A percentile compares a stretch with the other conserved stretches of the same genome.
These are phyloP conservation scores for Cladorrhinum sp. DNA, from an alignment of 2,329 filamentous ascomycete genomes.

Conservation along the genomic window DNA sequence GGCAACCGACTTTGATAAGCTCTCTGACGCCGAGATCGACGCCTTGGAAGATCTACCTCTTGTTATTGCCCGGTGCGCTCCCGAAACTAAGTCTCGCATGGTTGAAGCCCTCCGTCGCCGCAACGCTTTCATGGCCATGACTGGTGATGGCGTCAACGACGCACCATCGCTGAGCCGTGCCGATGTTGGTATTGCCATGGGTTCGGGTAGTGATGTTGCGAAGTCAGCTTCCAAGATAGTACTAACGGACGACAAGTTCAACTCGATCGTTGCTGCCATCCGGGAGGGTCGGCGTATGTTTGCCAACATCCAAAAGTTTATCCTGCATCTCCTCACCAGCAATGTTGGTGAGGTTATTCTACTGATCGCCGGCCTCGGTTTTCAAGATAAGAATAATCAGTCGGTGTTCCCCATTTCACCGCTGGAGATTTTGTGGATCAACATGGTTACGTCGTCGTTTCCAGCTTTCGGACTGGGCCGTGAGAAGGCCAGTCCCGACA, in stretches of 20 bases:
- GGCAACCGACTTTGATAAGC: conserved; percentile 73
- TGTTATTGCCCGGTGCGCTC: conserved; percentile 80
- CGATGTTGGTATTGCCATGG: conserved; percentile 88
- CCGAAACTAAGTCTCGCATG: conserved; percentile 86
- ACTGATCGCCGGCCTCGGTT: conserved; percentile 75
- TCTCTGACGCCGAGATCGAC: conserved; percentile 74
- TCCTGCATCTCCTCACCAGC: conserved; percentile 73
- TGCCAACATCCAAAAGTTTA: conserved; percentile 86
- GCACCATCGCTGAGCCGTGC: conserved; percentile 76
- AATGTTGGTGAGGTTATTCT: conserved; percentile 84
- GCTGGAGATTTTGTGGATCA: conserved; percentile 89
- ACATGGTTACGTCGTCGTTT: conserved; percentile 85
- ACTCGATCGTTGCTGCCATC: conserved; percentile 78
- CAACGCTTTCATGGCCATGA: conserved; percentile 77
- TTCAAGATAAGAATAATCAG: conserved; percentile 67
- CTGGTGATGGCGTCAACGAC: conserved; percentile 85
- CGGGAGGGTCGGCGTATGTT: conserved; percentile 82
- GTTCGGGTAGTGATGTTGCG: conserved; percentile 81
- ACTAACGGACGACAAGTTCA: conserved; percentile 84
- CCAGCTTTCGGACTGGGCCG: conserved; percentile 86
- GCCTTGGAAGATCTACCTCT: conserved; percentile 70
- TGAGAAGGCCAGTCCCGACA: conserved; percentile 69
- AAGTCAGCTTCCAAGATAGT: conserved; percentile 82
- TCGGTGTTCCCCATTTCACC: conserved; percentile 86
- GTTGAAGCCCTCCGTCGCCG: conserved; percentile 82